Evolutionary conservation across 305 asterid species (phyloP).

Genomic region (Caryopteris hybrid): DNA sequence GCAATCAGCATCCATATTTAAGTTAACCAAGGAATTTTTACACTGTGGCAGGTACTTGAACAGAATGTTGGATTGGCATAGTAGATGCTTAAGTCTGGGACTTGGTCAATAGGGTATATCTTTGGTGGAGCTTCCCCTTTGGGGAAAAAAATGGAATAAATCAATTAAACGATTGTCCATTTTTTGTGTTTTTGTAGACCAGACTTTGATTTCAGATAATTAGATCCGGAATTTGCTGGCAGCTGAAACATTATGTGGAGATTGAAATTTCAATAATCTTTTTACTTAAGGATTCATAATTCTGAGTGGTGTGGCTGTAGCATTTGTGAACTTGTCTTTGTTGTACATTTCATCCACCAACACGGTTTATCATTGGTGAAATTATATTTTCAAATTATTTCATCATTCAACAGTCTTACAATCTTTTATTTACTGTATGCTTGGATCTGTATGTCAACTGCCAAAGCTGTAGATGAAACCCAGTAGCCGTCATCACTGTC

Average conservation of each 20-base stretch:
- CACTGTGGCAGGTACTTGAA: slow-evolving; percentile 66
- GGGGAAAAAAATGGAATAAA: slow-evolving; percentile 18
- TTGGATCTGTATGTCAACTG: too few species aligned
- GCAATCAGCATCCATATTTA: background rate
- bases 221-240: background rate
- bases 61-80: slow-evolving; percentile 29
- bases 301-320: background rate
- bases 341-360: background rate
- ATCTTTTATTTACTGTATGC: too few species aligned
- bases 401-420: too few species aligned
- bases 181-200: slow-evolving; percentile 20
- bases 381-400: background rate
- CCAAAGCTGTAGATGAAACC: too few species aligned
- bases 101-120: slow-evolving; percentile 32
- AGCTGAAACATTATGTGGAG: slow-evolving; percentile 7
- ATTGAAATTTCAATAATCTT: background rate
- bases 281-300: background rate
- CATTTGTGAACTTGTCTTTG: background rate
- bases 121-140: slow-evolving; percentile 23
- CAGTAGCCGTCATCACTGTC: too few species aligned
- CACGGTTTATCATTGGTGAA: background rate
- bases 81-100: slow-evolving; percentile 27
- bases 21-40: slow-evolving; percentile 3
- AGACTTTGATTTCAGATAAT: slow-evolving; percentile 3
- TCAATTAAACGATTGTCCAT: background rate